Evolutionary conservation across 495 filamentous ascomycete species (phyloP), one percentile per base, ranked within the genome.

Genomic region (Penicillium ochrochloron): DNA sequence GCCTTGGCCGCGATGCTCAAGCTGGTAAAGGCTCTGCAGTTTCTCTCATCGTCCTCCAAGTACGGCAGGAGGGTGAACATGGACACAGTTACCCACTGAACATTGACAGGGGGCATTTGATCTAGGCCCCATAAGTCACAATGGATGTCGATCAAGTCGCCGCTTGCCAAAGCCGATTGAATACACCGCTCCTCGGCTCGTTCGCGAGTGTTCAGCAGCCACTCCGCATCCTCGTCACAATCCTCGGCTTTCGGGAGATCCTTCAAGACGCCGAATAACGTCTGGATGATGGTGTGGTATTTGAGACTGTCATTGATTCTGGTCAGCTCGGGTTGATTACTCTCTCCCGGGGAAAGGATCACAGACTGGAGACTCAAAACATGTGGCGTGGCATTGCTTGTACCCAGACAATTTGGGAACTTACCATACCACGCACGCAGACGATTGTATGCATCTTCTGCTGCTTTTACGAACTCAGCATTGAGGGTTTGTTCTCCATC

Each of bases 281-380:
- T 65, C 15, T 65, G 63, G 57, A 65, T 51, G 23, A 60, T 60
- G 39, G 57, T 65, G 21, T 65, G 63, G 39, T 65, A 65, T 37
- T 55, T 60, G 44, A 59, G 54, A 27, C 52, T 63, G 52, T 5
- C 12, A 10, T 27, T 52, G 3, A 52, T 31, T 27, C 12, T 52
- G 50, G 50, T 52, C 29, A 33, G 50, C 25, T 27, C 29, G 8
- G 2, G 11, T 10, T 10, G 10, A 29, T 5, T 52, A 17, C 25
- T 52, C 42, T 11, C 6, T 27, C 9, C 50, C 15, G 14, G 27
- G 17, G 1, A 14, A 9, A 39, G 3, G 7, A 12, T 27, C 23
- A 65, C 77, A 46, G 52, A 80, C 77, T 77, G 76, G 8, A 78
- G 57, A 29, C 63, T 61, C 14, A 80, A 59, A 10, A 76, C 59